phyloP scores from a whole-genome alignment of 441 rosid genomes.

The Daphne laureola region DNA sequence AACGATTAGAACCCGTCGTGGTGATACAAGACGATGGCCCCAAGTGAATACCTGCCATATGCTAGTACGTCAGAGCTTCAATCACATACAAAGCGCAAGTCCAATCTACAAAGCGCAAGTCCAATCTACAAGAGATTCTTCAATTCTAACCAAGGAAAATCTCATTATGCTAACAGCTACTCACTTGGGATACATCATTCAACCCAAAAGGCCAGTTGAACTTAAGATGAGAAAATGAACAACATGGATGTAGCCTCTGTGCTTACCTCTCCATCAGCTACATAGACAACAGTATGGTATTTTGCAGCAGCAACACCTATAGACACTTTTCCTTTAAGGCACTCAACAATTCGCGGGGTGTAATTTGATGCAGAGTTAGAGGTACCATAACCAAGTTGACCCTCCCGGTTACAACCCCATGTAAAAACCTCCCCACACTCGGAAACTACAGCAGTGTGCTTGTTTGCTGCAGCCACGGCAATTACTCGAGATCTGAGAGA shows the following conservation, averaged over 20 bases:
- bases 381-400: slow-evolving; percentile 99
- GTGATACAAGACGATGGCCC: slow-evolving; percentile 98
- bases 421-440: slow-evolving; percentile 94
- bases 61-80: not conserved
- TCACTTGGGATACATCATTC: slow-evolving; percentile 6
- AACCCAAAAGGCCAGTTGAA: slow-evolving; percentile 9
- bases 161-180: slow-evolving; percentile 3
- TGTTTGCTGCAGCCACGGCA: slow-evolving; percentile 96
- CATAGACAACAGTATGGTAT: slow-evolving; percentile 80
- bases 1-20: slow-evolving; percentile 67
- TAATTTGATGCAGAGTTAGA: slow-evolving; percentile 97
- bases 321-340: slow-evolving; percentile 74
- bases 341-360: slow-evolving; percentile 88
- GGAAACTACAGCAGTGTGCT: slow-evolving; percentile 91
- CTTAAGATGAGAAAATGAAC: slow-evolving; percentile 2
- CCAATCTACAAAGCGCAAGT: too few relatives aligned
- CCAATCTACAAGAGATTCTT: too few relatives aligned
- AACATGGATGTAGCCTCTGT: not conserved
- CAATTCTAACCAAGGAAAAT: slow-evolving; percentile 6
- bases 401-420: slow-evolving; percentile 98
- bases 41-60: slow-evolving; percentile 74
- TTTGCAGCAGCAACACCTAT: slow-evolving; percentile 69
- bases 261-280: slow-evolving; percentile 87
- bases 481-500: slow-evolving; percentile 63
- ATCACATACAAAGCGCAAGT: too few relatives aligned